Base-by-base conservation (phyloP, 495 filamentous ascomycete genomes). In the Lichenothelia convexa region DNA sequence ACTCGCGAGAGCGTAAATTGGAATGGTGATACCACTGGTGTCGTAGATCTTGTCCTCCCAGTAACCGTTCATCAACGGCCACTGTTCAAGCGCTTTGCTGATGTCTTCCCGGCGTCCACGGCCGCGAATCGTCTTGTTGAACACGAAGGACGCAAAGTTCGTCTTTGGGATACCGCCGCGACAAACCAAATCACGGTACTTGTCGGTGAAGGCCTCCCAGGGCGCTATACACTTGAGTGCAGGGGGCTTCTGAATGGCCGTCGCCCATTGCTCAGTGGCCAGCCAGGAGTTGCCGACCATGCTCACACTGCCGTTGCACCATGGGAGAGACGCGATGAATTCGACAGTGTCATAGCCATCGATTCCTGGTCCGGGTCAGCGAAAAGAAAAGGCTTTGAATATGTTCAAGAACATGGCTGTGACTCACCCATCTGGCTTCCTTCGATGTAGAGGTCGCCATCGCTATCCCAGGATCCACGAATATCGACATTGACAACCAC, bases 301-400 rank as follows among this genome's bases (percentile, higher is more conserved):
- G 1, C 57, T 57, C 8, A 68, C 52, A 11, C 40, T 52, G 1
- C 64, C 63, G 42, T 56, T 59, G 32, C 58, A 61, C 64, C 63
- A 66, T 7, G 41, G 42, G 39, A 57, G 51, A 6, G 43, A 38
- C 0, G 63, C 55, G 17, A 64, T 41, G 33, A 42, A 50, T 34
- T 65, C 62, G 6, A 68, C 50, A 1, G 59, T 47, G 42, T 68
- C 63, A 34, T 59, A 58, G 3, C 57, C 56, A 40, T 60, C 59
- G 27, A 61, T 53, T n/a, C n/a, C n/a, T n/a, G n/a, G n/a, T n/a
- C n/a, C n/a, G n/a, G n/a, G n/a, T n/a, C n/a, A n/a, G n/a, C n/a
- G n/a, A n/a, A n/a, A n/a, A n/a, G n/a, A n/a, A n/a, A n/a, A n/a
- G n/a, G n/a, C n/a, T n/a, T n/a, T n/a, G n/a, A n/a, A n/a, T 27